phyloP scores from a whole-genome alignment of 1,284 basidiomycete genomes.

The Apiotrichum akiyoshidainum region DNA sequence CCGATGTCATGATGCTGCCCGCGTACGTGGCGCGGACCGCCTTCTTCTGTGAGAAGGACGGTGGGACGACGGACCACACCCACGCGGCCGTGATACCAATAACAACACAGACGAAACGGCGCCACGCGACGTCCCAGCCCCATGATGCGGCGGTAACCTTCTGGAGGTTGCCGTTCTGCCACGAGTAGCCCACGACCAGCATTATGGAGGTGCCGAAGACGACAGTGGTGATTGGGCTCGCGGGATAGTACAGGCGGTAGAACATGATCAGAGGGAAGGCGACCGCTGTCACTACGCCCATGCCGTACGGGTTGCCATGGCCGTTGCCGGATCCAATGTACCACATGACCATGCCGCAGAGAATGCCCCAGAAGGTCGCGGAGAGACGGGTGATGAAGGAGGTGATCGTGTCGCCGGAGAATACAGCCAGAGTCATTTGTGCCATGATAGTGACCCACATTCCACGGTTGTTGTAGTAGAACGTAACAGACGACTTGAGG shows the following conservation, averaged over 20 bases:
- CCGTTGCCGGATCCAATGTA: conserved; percentile 68
- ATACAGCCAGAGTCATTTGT: conserved; percentile 20
- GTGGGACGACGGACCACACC: conserved; percentile 49
- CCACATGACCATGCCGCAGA: conserved; percentile 58
- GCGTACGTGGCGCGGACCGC: conserved; percentile 51
- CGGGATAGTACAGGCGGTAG: conserved; percentile 68
- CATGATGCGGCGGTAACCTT: conserved; percentile 42
- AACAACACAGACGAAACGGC: conserved; percentile 49
- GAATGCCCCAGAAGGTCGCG: conserved; percentile 67
- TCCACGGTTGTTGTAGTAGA: conserved; percentile 47
- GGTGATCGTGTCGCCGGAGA: conserved; percentile 66
- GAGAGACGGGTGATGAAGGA: conserved; percentile 63
- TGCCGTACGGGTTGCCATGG: conserved; percentile 65
- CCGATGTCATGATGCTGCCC: conserved; percentile 46
- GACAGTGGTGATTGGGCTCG: conserved; percentile 65
- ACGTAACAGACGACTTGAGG: conserved; percentile 35
- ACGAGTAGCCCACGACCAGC: conserved; percentile 65
- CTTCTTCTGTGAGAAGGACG: conserved; percentile 47
- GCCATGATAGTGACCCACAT: conserved; percentile 44
- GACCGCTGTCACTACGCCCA: conserved; percentile 67
- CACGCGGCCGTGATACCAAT: conserved; percentile 46
- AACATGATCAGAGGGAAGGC: conserved; percentile 61
- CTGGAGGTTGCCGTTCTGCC: conserved; percentile 41
- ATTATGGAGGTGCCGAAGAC: conserved; percentile 69
- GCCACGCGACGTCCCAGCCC: conserved; percentile 55